Conservation (phyloP, 495 filamentous ascomycete genomes). For the Mycothermus thermophilus region DNA sequence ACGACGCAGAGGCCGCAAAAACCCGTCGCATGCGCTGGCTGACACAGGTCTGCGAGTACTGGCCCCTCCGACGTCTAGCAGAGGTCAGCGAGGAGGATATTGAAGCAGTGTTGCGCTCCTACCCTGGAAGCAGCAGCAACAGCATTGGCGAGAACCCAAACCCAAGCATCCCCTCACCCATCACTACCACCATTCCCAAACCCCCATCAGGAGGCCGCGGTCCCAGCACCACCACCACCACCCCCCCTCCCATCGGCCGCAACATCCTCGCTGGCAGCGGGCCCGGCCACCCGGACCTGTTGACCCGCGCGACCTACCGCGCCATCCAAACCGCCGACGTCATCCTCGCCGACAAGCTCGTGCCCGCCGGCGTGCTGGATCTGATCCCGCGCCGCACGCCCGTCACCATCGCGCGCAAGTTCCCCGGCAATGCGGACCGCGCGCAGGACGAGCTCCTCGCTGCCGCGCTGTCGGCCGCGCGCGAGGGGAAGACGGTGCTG, state of each 20-base stretch:
- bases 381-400: conserved; percentile 82
- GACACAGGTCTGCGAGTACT: conserved; percentile 95
- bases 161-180: no score
- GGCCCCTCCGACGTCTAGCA: conserved; percentile 75
- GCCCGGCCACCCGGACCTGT: conserved; percentile 79
- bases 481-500: conserved; percentile 63
- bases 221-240: no score
- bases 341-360: conserved; percentile 90
- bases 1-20: conserved; percentile 59
- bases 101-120: conserved; percentile 53
- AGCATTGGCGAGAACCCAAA: no score
- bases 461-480: conserved; percentile 57
- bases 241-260: conserved; percentile 37
- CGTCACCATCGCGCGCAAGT: conserved; percentile 89
- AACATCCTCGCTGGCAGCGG: conserved; percentile 90
- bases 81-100: conserved; percentile 68
- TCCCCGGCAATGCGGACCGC: conserved; percentile 88
- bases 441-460: conserved; percentile 86
- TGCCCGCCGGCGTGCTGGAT: conserved; percentile 72
- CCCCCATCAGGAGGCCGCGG: no score
- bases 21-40: conserved; percentile 83
- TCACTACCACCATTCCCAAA: no score
- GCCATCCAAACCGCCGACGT: conserved; percentile 76
- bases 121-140: conserved; percentile 21
- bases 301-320: conserved; percentile 78